phyloP scores from a whole-genome alignment of 768 basidiomycete species.

The Termitomyces titanicus region DNA sequence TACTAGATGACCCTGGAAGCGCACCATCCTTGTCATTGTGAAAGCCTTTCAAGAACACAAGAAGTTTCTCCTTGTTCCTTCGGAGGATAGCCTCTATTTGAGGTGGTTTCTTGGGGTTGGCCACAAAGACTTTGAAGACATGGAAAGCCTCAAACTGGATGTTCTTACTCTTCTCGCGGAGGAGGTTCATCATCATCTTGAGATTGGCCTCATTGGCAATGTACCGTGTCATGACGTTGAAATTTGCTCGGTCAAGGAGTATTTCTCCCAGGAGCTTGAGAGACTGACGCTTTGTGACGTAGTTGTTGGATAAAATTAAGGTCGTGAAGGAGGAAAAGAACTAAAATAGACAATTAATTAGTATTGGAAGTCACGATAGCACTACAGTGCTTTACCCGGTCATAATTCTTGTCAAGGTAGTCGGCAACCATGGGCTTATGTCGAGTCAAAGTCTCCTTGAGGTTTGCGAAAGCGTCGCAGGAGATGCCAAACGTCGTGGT shows the following conservation, averaged over 20 bases:
- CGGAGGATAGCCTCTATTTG: constrained; percentile 89
- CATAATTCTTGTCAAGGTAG: constrained; percentile 96
- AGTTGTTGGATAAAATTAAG: constrained; percentile 90
- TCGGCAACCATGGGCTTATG: constrained; percentile 99
- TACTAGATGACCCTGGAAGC: constrained; percentile 18
- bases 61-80: constrained; percentile 91
- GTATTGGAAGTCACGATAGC: not conserved
- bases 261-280: constrained; percentile 98
- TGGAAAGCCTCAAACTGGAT: constrained; percentile 99
- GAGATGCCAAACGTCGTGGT: constrained; percentile 97
- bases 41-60: constrained; percentile 87
- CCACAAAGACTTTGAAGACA: constrained; percentile 99
- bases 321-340: constrained; percentile 96
- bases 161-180: constrained; percentile 98
- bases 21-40: constrained; percentile 97
- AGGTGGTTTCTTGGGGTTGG: constrained; percentile 98
- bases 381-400: constrained; percentile 52
- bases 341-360: constrained; percentile 33
- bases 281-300: constrained; percentile 99
- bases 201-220: constrained; percentile 94
- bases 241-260: constrained; percentile 95
- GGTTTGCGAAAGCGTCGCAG: constrained; percentile 95
- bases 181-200: constrained; percentile 99
- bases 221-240: constrained; percentile 97
- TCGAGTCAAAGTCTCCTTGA: constrained; percentile 95